Evolutionary conservation across 495 filamentous ascomycete species (phyloP).

Genomic region (Barbatosphaeria neglecta): DNA sequence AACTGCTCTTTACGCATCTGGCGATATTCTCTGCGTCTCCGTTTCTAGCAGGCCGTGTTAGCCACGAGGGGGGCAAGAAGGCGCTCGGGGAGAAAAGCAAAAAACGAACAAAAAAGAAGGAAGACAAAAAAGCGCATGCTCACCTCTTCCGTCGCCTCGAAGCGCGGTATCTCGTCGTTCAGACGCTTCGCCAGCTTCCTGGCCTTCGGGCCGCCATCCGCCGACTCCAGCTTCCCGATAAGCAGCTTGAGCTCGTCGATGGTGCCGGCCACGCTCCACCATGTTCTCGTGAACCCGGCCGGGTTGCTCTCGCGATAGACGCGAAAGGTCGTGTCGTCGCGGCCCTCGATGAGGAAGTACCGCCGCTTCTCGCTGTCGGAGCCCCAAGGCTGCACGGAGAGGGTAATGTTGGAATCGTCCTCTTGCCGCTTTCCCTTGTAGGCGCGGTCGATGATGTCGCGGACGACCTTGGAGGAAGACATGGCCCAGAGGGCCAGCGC

Average conservation of each 20-base stretch:
- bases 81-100: not conserved
- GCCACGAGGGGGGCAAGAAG: not conserved
- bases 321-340: slow-evolving; percentile 86
- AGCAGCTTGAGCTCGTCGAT: slow-evolving; percentile 77
- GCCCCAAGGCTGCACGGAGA: slow-evolving; percentile 93
- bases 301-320: slow-evolving; percentile 94
- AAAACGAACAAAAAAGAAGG: not conserved
- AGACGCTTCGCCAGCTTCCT: slow-evolving; percentile 68
- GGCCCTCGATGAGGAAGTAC: slow-evolving; percentile 89
- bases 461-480: slow-evolving; percentile 76
- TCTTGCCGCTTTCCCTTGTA: slow-evolving; percentile 87
- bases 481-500: slow-evolving; percentile 81
- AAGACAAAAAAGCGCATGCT: slow-evolving; percentile 12
- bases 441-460: slow-evolving; percentile 65
- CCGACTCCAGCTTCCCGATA: slow-evolving; percentile 56
- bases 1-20: slow-evolving; percentile 78
- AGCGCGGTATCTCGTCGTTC: slow-evolving; percentile 71
- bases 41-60: slow-evolving; percentile 46
- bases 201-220: slow-evolving; percentile 70
- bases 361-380: slow-evolving; percentile 79
- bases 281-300: slow-evolving; percentile 60
- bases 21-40: slow-evolving; percentile 84
- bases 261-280: slow-evolving; percentile 84
- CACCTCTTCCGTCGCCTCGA: slow-evolving; percentile 89
- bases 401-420: slow-evolving; percentile 82